Evolutionary conservation across 331 rosid genomes (phyloP).

Genomic region (Prunus yedoensis): DNA sequence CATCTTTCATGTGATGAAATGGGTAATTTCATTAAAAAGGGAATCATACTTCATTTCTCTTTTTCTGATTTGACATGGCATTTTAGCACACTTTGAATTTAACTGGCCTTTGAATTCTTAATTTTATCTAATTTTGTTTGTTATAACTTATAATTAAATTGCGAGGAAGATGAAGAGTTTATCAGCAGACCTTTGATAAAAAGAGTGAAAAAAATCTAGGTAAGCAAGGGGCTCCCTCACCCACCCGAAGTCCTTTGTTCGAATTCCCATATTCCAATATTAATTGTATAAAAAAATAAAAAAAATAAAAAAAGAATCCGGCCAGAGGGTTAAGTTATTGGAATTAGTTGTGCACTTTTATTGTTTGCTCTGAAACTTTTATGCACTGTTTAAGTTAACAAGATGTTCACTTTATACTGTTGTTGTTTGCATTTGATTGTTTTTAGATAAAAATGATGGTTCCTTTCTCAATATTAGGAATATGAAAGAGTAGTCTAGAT

Average conservation of each 20-base stretch:
- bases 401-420: not conserved
- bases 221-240: no score
- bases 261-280: no score
- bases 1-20: constrained; percentile 28
- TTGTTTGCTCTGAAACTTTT: not conserved
- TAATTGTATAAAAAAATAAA: no score
- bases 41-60: constrained; percentile 15
- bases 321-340: not conserved
- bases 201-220: no score
- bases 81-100: not conserved
- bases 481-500: constrained; percentile 22
- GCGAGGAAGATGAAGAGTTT: not conserved
- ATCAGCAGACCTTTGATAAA: not conserved
- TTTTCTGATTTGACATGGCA: constrained; percentile 12
- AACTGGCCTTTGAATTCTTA: not conserved
- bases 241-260: no score
- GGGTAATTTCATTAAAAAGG: not conserved
- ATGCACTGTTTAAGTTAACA: no score
- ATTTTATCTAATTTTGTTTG: not conserved
- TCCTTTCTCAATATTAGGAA: not conserved
- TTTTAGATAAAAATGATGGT: not conserved
- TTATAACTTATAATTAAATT: no score
- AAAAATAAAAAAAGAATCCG: no score
- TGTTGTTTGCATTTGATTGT: not conserved
- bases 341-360: not conserved